A percentile compares a stretch with the other conserved stretches of the same genome.
phyloP scores from a whole-genome alignment of 352 stramenopile species.

The Phytophthora chlamydospora region DNA sequence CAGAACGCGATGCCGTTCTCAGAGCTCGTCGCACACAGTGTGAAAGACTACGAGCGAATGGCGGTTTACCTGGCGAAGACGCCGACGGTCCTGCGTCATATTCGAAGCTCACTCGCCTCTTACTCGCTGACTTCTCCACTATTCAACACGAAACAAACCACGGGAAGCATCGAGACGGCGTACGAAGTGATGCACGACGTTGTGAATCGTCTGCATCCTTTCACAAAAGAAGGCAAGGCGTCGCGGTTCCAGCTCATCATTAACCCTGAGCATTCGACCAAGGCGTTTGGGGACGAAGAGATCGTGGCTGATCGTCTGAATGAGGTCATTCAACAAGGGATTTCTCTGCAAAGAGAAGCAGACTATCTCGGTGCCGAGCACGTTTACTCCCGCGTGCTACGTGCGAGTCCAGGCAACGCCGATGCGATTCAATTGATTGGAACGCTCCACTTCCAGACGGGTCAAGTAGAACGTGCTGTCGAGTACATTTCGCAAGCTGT shows the following conservation, averaged over 20 bases:
- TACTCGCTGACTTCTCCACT: slow-evolving; percentile 53
- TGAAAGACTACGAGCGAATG: slow-evolving; percentile 77
- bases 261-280: slow-evolving; percentile 20
- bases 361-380: slow-evolving; percentile 31
- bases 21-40: slow-evolving; percentile 49
- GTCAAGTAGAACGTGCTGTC: slow-evolving; percentile 19
- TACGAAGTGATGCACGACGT: slow-evolving; percentile 76
- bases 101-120: slow-evolving; percentile 41
- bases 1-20: slow-evolving; percentile 37
- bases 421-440: slow-evolving; percentile 66
- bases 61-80: slow-evolving; percentile 55
- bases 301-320: slow-evolving; percentile 16
- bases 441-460: slow-evolving; percentile 32
- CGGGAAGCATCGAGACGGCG: slow-evolving; percentile 66
- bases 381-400: slow-evolving; percentile 52
- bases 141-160: slow-evolving; percentile 74
- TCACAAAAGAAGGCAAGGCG: slow-evolving; percentile 7
- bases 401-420: slow-evolving; percentile 23
- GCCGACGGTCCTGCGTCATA: slow-evolving; percentile 16
- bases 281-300: slow-evolving; percentile 7
- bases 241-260: slow-evolving; percentile 53
- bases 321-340: slow-evolving; percentile 23
- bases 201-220: slow-evolving; percentile 26
- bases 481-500: slow-evolving; percentile 30
- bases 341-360: slow-evolving; percentile 38